Base-by-base conservation (phyloP, 768 basidiomycete genomes). In the Lentinus brumalis region DNA sequence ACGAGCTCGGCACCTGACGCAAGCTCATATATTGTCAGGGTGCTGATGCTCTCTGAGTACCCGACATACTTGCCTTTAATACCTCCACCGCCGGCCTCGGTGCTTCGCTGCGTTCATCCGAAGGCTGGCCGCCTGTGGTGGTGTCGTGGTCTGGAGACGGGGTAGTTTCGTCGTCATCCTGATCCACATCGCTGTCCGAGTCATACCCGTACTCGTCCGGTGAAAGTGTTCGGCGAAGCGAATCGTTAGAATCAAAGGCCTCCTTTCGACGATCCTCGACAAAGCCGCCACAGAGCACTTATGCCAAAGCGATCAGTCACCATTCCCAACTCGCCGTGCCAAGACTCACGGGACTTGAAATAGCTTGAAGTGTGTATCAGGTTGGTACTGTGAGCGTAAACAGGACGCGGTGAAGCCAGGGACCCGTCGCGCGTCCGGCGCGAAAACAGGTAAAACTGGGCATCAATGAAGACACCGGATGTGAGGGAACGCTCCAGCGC, bases 181-280 rank as follows among this genome's bases (percentile, higher is more conserved):
- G n/a, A n/a, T n/a, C n/a, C n/a, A 57, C 16, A 29, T 57, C 56
- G 40, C 56, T 57, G 26, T 57, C 56, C 39, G 47, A 57, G 1
- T 50, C 56, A 16, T 57, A 57, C 41, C 40, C 56, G 11, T 50
- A 57, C 16, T 50, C 49, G 4, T 42, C 32, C 9, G 5, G 31
- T 38, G 7, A 29, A 5, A 11, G 30, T 57, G 39, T 21, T 4
- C 7, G 15, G 21, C 18, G 10, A 29, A 29, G 2, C 39, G 18
- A 18, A 26, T 21, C n/a, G 29, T 32, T 26, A 7, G 15, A 10
- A 30, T 9, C 16, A n/a, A 21, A 45, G 41, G 4, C n/a, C 12
- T n/a, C 16, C 31, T 40, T 21, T 18, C 18, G 8, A 16, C 38
- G n/a, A 26, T 40, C 16, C 11, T 55, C 53, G 15, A 31, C 42